Conservation (phyloP, 2,329 filamentous ascomycete species). For the Fusarium pseudocircinatum region DNA sequence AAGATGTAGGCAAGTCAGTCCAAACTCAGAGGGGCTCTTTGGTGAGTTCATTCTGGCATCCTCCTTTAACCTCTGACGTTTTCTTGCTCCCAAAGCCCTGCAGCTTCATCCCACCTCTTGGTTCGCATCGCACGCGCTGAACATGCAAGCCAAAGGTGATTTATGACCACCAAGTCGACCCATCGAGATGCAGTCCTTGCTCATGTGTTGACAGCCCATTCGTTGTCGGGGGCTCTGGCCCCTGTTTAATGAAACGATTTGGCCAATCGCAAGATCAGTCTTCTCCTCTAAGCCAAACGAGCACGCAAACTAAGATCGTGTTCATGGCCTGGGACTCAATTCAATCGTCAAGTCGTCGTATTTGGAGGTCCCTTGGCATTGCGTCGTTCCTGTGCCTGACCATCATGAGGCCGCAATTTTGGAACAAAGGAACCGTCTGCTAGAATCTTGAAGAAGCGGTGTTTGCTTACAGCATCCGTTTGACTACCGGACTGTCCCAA, state of each 20-base stretch:
- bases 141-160: conserved; percentile 25
- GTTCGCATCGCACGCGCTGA: conserved; percentile 21
- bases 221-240: conserved; percentile 17
- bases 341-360: conserved; percentile 3
- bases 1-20: neutral
- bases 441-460: neutral
- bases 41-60: neutral
- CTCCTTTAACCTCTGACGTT: neutral
- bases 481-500: neutral
- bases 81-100: conserved; percentile 6
- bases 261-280: conserved; percentile 27
- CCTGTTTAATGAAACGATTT: conserved; percentile 13
- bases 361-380: conserved; percentile 6
- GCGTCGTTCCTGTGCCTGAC: conserved; percentile 9
- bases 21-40: neutral
- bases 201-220: conserved; percentile 41
- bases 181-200: conserved; percentile 34
- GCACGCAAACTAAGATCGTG: neutral
- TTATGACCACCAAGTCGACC: conserved; percentile 21
- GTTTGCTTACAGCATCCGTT: neutral
- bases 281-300: conserved; percentile 7
- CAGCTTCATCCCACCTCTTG: conserved; percentile 14
- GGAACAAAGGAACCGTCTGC: neutral
- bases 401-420: conserved; percentile 14
- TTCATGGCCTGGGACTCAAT: neutral